phyloP scores from a whole-genome alignment of 768 basidiomycete genomes.

The Pulveroboletus sp. region DNA sequence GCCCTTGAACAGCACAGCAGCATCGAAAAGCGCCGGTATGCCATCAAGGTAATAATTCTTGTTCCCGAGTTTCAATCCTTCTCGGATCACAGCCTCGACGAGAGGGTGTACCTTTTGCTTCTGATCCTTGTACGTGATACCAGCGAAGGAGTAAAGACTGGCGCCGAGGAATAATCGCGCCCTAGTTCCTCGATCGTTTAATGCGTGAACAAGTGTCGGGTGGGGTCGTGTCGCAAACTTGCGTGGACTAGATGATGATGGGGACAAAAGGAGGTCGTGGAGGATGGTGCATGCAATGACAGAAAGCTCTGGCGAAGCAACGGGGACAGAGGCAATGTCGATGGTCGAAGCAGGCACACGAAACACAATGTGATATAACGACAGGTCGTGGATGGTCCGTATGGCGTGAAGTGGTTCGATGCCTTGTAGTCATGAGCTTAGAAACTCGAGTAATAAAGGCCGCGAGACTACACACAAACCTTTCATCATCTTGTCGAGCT shows the following conservation, averaged over 20 bases:
- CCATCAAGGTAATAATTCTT: constrained; percentile 77
- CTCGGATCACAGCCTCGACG: constrained; percentile 68
- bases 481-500: constrained; percentile 91
- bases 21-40: constrained; percentile 60
- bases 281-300: constrained; percentile 58
- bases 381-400: constrained; percentile 66
- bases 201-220: constrained; percentile 33
- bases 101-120: constrained; percentile 60
- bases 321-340: constrained; percentile 41
- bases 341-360: constrained; percentile 44
- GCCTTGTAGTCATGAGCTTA: constrained; percentile 40
- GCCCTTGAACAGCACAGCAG: constrained; percentile 38
- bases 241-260: constrained; percentile 12
- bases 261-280: constrained; percentile 38
- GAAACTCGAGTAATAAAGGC: background rate
- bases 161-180: constrained; percentile 77
- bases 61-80: constrained; percentile 78
- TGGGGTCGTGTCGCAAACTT: constrained; percentile 17
- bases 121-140: constrained; percentile 52
- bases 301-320: constrained; percentile 38
- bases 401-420: constrained; percentile 71
- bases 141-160: constrained; percentile 66
- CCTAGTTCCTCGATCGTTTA: constrained; percentile 30
- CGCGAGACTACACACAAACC: constrained; percentile 37
- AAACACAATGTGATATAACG: constrained; percentile 66